Evolutionary conservation across 495 filamentous ascomycete genomes (phyloP).

Genomic region (Aspergillus baeticus): DNA sequence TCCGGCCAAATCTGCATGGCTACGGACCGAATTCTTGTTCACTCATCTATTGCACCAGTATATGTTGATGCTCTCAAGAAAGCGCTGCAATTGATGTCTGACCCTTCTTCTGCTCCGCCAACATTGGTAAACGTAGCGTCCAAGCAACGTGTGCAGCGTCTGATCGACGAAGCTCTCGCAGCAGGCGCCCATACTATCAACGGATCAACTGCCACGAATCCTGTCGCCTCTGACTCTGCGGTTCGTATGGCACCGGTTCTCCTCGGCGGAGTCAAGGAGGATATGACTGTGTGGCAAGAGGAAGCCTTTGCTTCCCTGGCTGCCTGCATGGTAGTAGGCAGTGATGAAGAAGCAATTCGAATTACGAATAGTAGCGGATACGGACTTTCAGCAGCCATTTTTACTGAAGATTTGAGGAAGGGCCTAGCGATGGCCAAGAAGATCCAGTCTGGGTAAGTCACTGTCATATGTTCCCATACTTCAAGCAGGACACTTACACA

Average conservation of each 20-base stretch:
- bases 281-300: constrained; percentile 76
- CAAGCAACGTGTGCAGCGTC: constrained; percentile 61
- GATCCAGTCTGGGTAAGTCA: constrained; percentile 46
- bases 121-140: constrained; percentile 60
- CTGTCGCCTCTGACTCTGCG: constrained; percentile 35
- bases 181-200: constrained; percentile 66
- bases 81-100: constrained; percentile 46
- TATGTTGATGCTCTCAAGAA: constrained; percentile 51
- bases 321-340: constrained; percentile 40
- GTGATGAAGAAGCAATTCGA: constrained; percentile 46
- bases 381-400: constrained; percentile 47
- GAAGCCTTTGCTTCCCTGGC: constrained; percentile 81
- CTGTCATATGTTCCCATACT: not conserved
- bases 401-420: constrained; percentile 44
- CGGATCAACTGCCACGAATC: constrained; percentile 37
- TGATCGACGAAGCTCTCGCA: constrained; percentile 60
- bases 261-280: constrained; percentile 60
- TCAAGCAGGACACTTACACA: not conserved
- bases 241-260: constrained; percentile 71
- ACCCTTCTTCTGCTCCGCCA: constrained; percentile 45
- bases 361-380: constrained; percentile 49
- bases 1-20: constrained; percentile 89
- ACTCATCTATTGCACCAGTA: constrained; percentile 58
- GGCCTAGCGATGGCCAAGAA: constrained; percentile 42
- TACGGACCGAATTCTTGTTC: constrained; percentile 82